Evolutionary conservation across 108 stramenopile genomes (phyloP).

Genomic region (Fistulifera pelliculosa): DNA sequence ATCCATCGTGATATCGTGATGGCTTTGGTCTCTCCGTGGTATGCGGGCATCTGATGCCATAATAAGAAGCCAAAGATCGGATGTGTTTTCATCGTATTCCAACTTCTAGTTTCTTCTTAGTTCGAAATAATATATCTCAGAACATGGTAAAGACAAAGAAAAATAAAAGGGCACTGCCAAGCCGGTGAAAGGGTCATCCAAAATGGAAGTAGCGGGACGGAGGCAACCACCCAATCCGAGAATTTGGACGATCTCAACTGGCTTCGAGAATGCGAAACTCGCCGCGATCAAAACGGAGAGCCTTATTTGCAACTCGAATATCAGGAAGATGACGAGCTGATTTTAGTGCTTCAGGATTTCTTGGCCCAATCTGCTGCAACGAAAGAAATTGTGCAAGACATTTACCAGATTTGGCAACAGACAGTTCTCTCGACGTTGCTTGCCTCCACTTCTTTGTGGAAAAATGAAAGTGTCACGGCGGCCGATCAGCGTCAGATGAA

Average conservation of each 20-base stretch:
- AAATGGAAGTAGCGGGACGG: too few relatives aligned
- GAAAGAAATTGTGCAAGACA: constrained; percentile 8
- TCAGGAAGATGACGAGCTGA: constrained; percentile 8
- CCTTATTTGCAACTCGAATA: constrained; percentile 12
- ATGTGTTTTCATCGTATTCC: too few relatives aligned
- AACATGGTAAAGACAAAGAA: too few relatives aligned
- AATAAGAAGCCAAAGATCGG: too few relatives aligned
- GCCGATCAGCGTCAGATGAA: constrained; percentile 14
- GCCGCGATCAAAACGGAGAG: constrained; percentile 2
- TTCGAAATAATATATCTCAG: too few relatives aligned
- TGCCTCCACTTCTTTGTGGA: constrained; percentile 3
- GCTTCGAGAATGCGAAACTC: constrained; percentile 5
- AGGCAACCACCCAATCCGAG: too few relatives aligned
- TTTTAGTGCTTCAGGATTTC: constrained; percentile 6
- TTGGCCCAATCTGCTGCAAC: constrained; percentile 9
- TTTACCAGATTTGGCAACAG: constrained; percentile 21
- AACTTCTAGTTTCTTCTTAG: too few relatives aligned
- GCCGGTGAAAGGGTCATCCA: too few relatives aligned
- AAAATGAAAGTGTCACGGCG: constrained; percentile 1
- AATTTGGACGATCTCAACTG: constrained; percentile 3
- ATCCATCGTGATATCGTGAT: too few relatives aligned
- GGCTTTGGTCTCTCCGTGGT: too few relatives aligned
- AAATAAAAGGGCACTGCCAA: too few relatives aligned
- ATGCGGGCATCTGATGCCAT: too few relatives aligned
- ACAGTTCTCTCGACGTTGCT: constrained; percentile 13